phyloP scores from a whole-genome alignment of 176 grass and related monocot genomes.

The Poa pratensis region DNA sequence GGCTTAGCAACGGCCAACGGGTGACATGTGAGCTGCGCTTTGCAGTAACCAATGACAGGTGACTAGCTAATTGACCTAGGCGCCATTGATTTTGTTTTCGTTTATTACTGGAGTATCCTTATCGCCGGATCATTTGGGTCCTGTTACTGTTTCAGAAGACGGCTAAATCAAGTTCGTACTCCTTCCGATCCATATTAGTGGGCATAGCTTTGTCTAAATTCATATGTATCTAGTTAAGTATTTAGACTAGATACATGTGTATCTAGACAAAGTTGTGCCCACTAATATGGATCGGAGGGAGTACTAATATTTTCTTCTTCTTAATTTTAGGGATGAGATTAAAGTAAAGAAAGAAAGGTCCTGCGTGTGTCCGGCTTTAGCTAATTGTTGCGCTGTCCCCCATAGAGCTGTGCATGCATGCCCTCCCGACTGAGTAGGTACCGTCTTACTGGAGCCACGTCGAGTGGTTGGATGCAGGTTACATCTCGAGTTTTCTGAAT shows the following conservation, averaged over 20 bases:
- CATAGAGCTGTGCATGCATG: neutral
- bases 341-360: neutral
- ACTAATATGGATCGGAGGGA: too few species aligned
- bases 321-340: neutral
- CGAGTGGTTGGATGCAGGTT: too few species aligned
- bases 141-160: neutral
- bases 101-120: neutral
- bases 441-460: neutral
- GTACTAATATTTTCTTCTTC: neutral
- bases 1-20: too few species aligned
- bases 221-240: too few species aligned
- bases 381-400: constrained; percentile 11
- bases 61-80: neutral
- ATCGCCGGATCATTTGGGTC: neutral
- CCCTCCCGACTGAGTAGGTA: neutral
- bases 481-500: too few species aligned
- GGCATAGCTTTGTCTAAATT: too few species aligned
- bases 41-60: neutral
- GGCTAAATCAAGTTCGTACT: neutral
- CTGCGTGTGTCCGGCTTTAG: constrained; percentile 1
- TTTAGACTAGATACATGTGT: too few species aligned
- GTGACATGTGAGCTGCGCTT: too few species aligned
- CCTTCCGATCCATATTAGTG: too few species aligned
- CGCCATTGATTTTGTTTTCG: neutral
- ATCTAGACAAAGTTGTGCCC: too few species aligned